Percentiles rank a stretch among this genome's conserved stretches.
Conservation (phyloP, 495 filamentous ascomycete genomes). For the Parmelia sp. region DNA sequence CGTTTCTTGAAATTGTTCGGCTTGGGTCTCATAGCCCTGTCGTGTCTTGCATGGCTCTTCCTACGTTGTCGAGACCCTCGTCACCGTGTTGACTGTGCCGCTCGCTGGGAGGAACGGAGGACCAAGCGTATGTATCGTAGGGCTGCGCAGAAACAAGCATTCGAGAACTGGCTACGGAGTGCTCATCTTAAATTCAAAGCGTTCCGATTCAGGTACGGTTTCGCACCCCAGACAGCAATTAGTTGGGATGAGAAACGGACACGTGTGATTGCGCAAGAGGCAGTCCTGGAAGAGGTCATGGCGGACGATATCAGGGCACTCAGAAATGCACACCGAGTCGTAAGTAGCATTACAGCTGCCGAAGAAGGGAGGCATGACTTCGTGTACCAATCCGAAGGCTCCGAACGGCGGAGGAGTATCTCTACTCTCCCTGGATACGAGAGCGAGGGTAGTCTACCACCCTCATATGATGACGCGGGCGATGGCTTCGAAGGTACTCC, state of each 20-base stretch:
- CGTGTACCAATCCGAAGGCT: constrained; percentile 18
- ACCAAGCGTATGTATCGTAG: constrained; percentile 35
- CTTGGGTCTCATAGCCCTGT: constrained; percentile 28
- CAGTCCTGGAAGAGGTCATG: constrained; percentile 25
- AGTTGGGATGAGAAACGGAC: constrained; percentile 25
- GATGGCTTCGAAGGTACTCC: not conserved
- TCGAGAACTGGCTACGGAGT: constrained; percentile 32
- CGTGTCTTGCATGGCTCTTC: constrained; percentile 33
- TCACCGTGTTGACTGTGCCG: constrained; percentile 34
- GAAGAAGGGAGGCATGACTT: constrained; percentile 33
- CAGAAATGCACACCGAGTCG: constrained; percentile 39
- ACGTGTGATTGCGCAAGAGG: constrained; percentile 32
- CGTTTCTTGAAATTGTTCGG: constrained; percentile 24
- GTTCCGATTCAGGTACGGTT: constrained; percentile 21
- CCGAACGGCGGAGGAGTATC: constrained; percentile 22
- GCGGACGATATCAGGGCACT: constrained; percentile 43
- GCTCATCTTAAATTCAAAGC: constrained; percentile 1
- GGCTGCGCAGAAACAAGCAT: constrained; percentile 36
- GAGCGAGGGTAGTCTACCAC: constrained; percentile 27
- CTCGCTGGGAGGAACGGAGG: constrained; percentile 37
- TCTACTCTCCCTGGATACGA: constrained; percentile 27
- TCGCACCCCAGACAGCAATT: constrained; percentile 2
- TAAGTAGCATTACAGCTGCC: constrained; percentile 41
- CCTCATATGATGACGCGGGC: constrained; percentile 22
- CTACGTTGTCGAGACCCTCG: constrained; percentile 32